Evolutionary conservation across 768 basidiomycete genomes (phyloP).

Genomic region (Suillus tomentosus): DNA sequence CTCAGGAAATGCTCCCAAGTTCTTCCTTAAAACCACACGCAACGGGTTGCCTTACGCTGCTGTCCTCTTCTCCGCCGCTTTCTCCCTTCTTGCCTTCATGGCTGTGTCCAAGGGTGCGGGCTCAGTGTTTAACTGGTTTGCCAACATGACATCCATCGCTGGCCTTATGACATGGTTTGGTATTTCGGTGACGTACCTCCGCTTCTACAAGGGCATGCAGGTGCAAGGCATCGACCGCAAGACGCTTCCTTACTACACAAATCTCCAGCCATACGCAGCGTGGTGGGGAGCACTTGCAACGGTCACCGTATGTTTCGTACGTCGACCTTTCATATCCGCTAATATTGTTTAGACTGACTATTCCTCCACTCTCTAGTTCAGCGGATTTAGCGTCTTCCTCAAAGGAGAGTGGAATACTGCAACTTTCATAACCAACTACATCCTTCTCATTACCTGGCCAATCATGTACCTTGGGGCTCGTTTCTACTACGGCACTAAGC

Average conservation of each 20-base stretch:
- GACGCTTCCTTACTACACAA: slow-evolving; percentile 68
- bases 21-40: slow-evolving; percentile 71
- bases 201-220: slow-evolving; percentile 84
- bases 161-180: slow-evolving; percentile 84
- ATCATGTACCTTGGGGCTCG: slow-evolving; percentile 66
- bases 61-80: slow-evolving; percentile 66
- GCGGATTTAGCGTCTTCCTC: slow-evolving; percentile 55
- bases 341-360: slow-evolving; percentile 35
- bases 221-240: slow-evolving; percentile 75
- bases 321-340: slow-evolving; percentile 24
- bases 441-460: slow-evolving; percentile 74
- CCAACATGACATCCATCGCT: slow-evolving; percentile 69
- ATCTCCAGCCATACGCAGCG: slow-evolving; percentile 73
- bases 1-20: slow-evolving; percentile 77
- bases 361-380: slow-evolving; percentile 44
- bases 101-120: slow-evolving; percentile 65
- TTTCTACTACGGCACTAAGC: slow-evolving; percentile 37
- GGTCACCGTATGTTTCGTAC: slow-evolving; percentile 62
- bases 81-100: slow-evolving; percentile 83
- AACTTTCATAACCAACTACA: slow-evolving; percentile 83
- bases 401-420: slow-evolving; percentile 53
- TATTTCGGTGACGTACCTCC: slow-evolving; percentile 73
- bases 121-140: slow-evolving; percentile 78
- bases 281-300: slow-evolving; percentile 45
- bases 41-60: slow-evolving; percentile 78